Evolutionary conservation across 2,329 filamentous ascomycete genomes (phyloP).

Genomic region (Arachnomyces sp.): DNA sequence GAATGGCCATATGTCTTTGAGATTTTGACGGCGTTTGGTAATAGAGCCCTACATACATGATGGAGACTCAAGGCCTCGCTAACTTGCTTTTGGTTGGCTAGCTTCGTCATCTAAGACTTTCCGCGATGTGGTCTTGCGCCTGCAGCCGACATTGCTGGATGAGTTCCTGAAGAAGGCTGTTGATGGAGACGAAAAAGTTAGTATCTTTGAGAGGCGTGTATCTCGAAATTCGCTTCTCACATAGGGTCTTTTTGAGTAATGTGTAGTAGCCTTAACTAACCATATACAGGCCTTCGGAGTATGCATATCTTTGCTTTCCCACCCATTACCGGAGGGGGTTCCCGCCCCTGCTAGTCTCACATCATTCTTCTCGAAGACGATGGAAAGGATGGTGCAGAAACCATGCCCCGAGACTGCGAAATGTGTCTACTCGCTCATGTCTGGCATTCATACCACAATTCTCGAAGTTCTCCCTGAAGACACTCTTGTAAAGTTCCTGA

Average conservation of each 20-base stretch:
- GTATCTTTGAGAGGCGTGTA: slow-evolving; percentile 5
- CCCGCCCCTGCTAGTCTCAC: slow-evolving; percentile 26
- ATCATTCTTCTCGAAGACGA: slow-evolving; percentile 24
- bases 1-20: slow-evolving; percentile 44
- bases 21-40: slow-evolving; percentile 44
- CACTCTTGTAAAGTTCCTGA: slow-evolving; percentile 29
- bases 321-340: slow-evolving; percentile 21
- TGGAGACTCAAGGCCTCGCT: too few relatives aligned
- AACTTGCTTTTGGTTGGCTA: too few relatives aligned
- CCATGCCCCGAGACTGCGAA: slow-evolving; percentile 25
- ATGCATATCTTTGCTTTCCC: slow-evolving; percentile 29
- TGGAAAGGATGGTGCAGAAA: slow-evolving; percentile 21
- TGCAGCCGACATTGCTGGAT: slow-evolving; percentile 27
- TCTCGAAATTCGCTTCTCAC: too few relatives aligned
- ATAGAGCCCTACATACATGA: slow-evolving; percentile 6
- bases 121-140: slow-evolving; percentile 25
- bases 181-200: slow-evolving; percentile 23
- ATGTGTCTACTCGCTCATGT: slow-evolving; percentile 27
- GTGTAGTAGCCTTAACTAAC: not conserved
- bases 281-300: slow-evolving; percentile 21
- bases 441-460: slow-evolving; percentile 19
- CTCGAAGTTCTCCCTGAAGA: slow-evolving; percentile 25
- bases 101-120: slow-evolving; percentile 15
- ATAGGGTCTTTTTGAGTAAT: too few relatives aligned
- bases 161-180: slow-evolving; percentile 25